These are phyloP conservation scores for Annulohypoxylon nitens DNA, from an alignment of 495 filamentous ascomycete species.

Conservation along the genomic window DNA sequence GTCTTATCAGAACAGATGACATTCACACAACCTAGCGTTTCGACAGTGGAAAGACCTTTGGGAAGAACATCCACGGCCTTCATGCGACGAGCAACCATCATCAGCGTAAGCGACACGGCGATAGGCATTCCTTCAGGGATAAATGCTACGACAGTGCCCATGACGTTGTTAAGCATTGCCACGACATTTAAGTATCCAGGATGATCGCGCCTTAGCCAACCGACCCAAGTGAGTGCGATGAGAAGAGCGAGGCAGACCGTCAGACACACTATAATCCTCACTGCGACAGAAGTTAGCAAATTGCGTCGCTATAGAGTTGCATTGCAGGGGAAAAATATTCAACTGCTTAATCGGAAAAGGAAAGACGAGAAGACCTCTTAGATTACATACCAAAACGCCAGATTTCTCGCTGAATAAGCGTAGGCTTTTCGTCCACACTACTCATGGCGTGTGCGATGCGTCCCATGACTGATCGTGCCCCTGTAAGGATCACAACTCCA, in stretches of 20 bases:
- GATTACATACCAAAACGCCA: conserved; percentile 4
- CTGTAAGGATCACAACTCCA: conserved; percentile 1
- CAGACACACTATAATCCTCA: background rate
- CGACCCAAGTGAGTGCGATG: background rate
- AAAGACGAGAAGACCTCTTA: background rate
- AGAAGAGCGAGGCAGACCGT: background rate
- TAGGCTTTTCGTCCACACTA: conserved; percentile 1
- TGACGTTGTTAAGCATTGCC: background rate
- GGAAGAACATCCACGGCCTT: background rate
- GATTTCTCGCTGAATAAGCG: conserved; percentile 2
- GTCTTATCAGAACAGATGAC: conserved; percentile 10
- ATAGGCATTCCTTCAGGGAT: conserved; percentile 7
- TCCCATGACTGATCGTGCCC: conserved; percentile 1
- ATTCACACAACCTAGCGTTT: background rate
- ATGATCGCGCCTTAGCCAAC: background rate
- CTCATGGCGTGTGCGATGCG: conserved; percentile 1
- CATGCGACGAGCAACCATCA: conserved; percentile 7
- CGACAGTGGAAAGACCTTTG: background rate
- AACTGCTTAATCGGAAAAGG: background rate
- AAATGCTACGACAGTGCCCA: conserved; percentile 7
- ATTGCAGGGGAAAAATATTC: too few species aligned
- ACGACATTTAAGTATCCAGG: background rate
- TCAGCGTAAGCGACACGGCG: background rate
- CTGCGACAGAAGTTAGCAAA: background rate
- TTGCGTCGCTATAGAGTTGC: background rate